Conservation (phyloP, 345 rosid genomes). For the Turnera subulata region DNA sequence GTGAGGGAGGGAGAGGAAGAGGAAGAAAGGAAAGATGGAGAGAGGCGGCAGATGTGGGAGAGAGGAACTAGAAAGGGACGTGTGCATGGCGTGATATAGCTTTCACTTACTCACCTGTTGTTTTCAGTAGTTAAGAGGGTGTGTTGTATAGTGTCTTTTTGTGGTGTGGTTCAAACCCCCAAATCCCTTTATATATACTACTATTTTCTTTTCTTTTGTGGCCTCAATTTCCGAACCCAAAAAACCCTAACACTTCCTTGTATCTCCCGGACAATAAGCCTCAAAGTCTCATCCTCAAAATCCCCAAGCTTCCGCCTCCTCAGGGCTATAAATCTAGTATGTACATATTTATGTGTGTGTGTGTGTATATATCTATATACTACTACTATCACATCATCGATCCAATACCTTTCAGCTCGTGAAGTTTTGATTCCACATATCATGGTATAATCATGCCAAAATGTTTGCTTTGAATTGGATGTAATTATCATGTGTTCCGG, state of each 20-base stretch:
- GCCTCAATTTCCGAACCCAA: slow-evolving; percentile 48
- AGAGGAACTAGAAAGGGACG: slow-evolving; percentile 50
- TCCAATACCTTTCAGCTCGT: background rate
- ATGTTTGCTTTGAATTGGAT: background rate
- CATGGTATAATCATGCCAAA: slow-evolving; percentile 31
- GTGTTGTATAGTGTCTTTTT: slow-evolving; percentile 15
- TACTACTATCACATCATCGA: background rate
- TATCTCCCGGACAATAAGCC: slow-evolving; percentile 33
- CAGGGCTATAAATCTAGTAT: slow-evolving; percentile 17
- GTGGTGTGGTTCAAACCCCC: slow-evolving; percentile 20
- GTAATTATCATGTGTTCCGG: background rate
- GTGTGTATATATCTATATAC: too few species aligned
- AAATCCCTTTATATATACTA: background rate
- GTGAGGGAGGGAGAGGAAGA: too few species aligned
- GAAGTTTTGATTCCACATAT: slow-evolving; percentile 10
- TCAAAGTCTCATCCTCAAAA: background rate
- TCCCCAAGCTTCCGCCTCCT: slow-evolving; percentile 6
- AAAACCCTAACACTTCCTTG: slow-evolving; percentile 22
- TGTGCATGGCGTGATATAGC: slow-evolving; percentile 45
- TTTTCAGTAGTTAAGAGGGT: slow-evolving; percentile 39
- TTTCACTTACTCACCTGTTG: slow-evolving; percentile 43
- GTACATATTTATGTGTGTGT: too few species aligned
- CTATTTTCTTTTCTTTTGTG: background rate
- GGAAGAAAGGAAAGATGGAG: slow-evolving; percentile 19
- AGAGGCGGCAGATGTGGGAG: slow-evolving; percentile 49